Evolutionary conservation across 129 eudicot genomes (phyloP).

Genomic region (Tagetes erecta): DNA sequence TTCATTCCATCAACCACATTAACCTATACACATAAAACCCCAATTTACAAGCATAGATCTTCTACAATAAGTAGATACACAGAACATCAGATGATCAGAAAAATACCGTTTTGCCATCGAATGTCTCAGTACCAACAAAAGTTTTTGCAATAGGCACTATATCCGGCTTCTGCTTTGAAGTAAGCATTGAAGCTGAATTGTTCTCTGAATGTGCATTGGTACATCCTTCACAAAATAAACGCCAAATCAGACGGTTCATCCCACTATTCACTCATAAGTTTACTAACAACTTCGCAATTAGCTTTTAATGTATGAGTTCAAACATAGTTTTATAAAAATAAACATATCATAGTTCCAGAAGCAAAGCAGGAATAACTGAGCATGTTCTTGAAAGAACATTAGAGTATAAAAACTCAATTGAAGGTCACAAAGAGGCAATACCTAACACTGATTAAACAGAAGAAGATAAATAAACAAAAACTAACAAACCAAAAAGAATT

Average conservation of each 20-base stretch:
- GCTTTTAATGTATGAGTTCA: neutral
- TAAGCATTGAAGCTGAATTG: conserved; percentile 29
- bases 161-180: conserved; percentile 33
- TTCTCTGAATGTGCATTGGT: conserved; percentile 34
- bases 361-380: neutral
- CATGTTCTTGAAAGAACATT: neutral
- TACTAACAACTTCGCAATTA: neutral
- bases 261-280: neutral
- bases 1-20: conserved; percentile 33
- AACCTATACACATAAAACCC: conserved; percentile 9
- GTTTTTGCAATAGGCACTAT: conserved; percentile 43
- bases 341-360: neutral
- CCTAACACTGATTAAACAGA: neutral
- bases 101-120: conserved; percentile 63
- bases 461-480: conserved; percentile 10
- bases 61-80: neutral
- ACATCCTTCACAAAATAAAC: conserved; percentile 22
- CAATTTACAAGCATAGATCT: neutral
- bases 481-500: neutral
- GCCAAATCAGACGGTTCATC: neutral
- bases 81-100: neutral
- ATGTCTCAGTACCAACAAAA: conserved; percentile 58
- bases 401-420: neutral
- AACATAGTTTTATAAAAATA: neutral
- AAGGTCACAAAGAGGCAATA: conserved; percentile 6